These are phyloP conservation scores for Serendipita sp. DNA, from an alignment of 1,284 basidiomycete genomes.

Conservation along the genomic window DNA sequence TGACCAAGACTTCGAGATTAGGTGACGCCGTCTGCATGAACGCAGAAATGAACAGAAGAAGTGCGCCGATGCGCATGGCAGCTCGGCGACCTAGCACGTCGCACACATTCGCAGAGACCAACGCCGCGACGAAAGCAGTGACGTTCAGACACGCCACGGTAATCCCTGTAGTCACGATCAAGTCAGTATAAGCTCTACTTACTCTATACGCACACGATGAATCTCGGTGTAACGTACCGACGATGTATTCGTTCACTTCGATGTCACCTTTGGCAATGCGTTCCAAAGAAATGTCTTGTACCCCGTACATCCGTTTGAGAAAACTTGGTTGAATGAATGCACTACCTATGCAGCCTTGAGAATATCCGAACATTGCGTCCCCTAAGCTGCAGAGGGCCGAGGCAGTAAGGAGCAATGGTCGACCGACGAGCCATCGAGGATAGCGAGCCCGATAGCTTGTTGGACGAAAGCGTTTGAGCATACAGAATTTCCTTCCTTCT, in stretches of 20 bases:
- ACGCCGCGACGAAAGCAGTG: slow-evolving; percentile 34
- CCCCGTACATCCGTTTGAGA: slow-evolving; percentile 33
- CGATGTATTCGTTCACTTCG: slow-evolving; percentile 23
- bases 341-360: slow-evolving; percentile 37
- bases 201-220: neutral
- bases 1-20: slow-evolving; percentile 29
- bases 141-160: slow-evolving; percentile 37
- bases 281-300: slow-evolving; percentile 24
- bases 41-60: slow-evolving; percentile 33
- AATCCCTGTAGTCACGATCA: slow-evolving; percentile 25
- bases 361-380: slow-evolving; percentile 42
- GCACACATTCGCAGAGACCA: slow-evolving; percentile 33
- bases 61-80: slow-evolving; percentile 33
- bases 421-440: slow-evolving; percentile 37
- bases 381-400: slow-evolving; percentile 38
- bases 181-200: neutral
- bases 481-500: neutral
- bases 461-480: slow-evolving; percentile 15
- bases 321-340: slow-evolving; percentile 39
- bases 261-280: slow-evolving; percentile 30
- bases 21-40: slow-evolving; percentile 33
- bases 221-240: neutral
- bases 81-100: slow-evolving; percentile 35
- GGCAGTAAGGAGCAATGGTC: slow-evolving; percentile 33
- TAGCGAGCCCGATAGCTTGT: slow-evolving; percentile 30